These are phyloP conservation scores for Amniculicola lignicola DNA, from an alignment of 495 filamentous ascomycete species.

Conservation along the genomic window DNA sequence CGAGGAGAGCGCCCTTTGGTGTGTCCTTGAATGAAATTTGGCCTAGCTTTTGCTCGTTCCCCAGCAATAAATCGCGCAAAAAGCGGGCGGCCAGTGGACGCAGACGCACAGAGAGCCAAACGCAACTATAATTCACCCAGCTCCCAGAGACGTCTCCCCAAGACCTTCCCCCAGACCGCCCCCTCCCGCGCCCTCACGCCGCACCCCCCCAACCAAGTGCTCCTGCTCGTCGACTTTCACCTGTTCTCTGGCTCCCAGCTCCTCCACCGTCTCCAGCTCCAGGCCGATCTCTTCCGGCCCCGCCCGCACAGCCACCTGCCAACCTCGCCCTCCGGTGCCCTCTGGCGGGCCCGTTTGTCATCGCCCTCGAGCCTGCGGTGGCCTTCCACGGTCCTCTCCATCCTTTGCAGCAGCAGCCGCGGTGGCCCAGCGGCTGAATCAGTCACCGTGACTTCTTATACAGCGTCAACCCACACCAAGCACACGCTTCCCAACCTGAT, in stretches of 20 bases:
- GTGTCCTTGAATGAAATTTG: too few species aligned
- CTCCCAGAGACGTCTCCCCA: too few species aligned
- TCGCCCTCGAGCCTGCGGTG: slow-evolving; percentile 15
- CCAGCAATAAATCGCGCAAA: too few species aligned
- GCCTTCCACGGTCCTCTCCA: slow-evolving; percentile 2
- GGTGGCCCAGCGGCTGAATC: background rate
- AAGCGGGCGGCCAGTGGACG: too few species aligned
- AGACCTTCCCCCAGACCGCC: too few species aligned
- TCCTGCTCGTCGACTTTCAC: background rate
- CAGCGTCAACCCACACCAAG: slow-evolving; percentile 7
- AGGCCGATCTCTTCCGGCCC: background rate
- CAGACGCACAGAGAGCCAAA: too few species aligned
- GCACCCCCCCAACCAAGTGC: background rate
- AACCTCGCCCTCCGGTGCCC: background rate
- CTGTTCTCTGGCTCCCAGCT: background rate
- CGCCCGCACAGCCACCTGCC: slow-evolving; percentile 2
- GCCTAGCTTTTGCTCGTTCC: too few species aligned
- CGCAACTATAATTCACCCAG: too few species aligned
- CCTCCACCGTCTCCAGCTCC: background rate
- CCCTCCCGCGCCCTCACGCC: background rate
- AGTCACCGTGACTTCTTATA: slow-evolving; percentile 27
- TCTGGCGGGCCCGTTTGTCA: slow-evolving; percentile 9
- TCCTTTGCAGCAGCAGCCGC: background rate
- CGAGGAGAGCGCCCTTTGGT: too few species aligned
- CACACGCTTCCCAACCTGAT: slow-evolving; percentile 26